Evolutionary conservation across 441 rosid species (phyloP), one percentile per base, ranked within the genome.

Genomic region (Erodium trifolium): DNA sequence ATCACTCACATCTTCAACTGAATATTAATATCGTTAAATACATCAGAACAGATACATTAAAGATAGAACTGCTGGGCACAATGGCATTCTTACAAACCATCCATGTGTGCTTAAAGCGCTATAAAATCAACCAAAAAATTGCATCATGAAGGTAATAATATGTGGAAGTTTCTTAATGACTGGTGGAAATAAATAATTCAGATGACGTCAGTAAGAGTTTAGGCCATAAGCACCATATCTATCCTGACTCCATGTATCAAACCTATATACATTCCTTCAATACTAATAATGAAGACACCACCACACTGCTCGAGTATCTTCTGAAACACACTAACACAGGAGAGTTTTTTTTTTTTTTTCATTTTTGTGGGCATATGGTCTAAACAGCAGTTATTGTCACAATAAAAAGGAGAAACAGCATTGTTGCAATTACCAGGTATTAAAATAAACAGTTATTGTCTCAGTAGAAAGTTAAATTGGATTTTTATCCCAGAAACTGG

Each of bases 1-100:
- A 82, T 92, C 93, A 75, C 86, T 83, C 71, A 95, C 98, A 85
- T 95, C 99, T 80, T 95, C 99, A 67, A 95, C 98, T 92, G 90
- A 17, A 69, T 70, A 66, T 29, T 51, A 65, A 23, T 67, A 18
- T 14, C 0, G 57, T 23, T n/a, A 51, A 72, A 51, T 65, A 64
- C 71, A 63, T 68, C 62, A 76, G 60, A 80, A 0, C 39, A 63
- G 63, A 62, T 76, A 39, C 57, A 13, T 27, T 34, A 53, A 7
- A 67, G 65, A 17, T 41, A 66, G 13, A 41, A 5, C 23, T 17
- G 5, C 31, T 23, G 13, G n/a, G 59, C 41, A 23, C 35, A 19
- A 69, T 12, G 55, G 14, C 39, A 39, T 3, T 41, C 9, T 18
- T 35, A 65, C 45, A 34, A 14, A 51, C 47, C 3, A 14, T 31